Conservation (phyloP, 129 eudicot genomes). For the Sambucus nigra region DNA sequence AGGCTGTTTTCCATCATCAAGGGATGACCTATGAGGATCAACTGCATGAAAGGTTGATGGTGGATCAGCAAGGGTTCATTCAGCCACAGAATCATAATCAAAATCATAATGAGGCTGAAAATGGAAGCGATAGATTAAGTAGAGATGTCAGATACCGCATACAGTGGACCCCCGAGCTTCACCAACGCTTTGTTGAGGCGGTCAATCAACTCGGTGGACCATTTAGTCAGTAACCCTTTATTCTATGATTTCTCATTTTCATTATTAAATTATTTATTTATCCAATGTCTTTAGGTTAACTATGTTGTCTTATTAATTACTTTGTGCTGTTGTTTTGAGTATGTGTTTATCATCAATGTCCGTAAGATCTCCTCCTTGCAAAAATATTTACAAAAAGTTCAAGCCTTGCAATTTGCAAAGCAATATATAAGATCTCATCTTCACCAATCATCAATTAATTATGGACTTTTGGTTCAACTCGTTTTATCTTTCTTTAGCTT, state of each 20-base stretch:
- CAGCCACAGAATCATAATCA: background rate
- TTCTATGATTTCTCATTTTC: background rate
- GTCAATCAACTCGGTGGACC: slow-evolving; percentile 25
- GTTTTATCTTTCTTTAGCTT: too few species aligned
- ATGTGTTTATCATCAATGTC: too few species aligned
- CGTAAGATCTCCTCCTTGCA: too few species aligned
- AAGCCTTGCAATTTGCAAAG: too few species aligned
- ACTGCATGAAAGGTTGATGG: background rate
- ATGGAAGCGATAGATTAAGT: background rate
- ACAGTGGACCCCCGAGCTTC: slow-evolving; percentile 31
- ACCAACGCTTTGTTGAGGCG: slow-evolving; percentile 17
- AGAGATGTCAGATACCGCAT: slow-evolving; percentile 13
- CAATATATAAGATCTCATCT: too few species aligned
- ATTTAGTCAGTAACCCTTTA: slow-evolving; percentile 6
- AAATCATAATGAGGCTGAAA: background rate
- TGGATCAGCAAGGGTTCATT: background rate
- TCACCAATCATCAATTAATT: too few species aligned
- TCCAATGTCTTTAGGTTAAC: too few species aligned
- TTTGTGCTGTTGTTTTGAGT: too few species aligned
- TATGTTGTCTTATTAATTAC: too few species aligned
- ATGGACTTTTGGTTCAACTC: too few species aligned
- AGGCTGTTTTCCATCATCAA: background rate
- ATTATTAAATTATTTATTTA: too few species aligned
- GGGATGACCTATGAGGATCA: background rate
- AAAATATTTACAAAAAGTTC: too few species aligned